A percentile compares a stretch with the other conserved stretches of the same genome.
These are phyloP conservation scores for Zymoseptoria brevis DNA, from an alignment of 2,329 filamentous ascomycete genomes.

Conservation along the genomic window DNA sequence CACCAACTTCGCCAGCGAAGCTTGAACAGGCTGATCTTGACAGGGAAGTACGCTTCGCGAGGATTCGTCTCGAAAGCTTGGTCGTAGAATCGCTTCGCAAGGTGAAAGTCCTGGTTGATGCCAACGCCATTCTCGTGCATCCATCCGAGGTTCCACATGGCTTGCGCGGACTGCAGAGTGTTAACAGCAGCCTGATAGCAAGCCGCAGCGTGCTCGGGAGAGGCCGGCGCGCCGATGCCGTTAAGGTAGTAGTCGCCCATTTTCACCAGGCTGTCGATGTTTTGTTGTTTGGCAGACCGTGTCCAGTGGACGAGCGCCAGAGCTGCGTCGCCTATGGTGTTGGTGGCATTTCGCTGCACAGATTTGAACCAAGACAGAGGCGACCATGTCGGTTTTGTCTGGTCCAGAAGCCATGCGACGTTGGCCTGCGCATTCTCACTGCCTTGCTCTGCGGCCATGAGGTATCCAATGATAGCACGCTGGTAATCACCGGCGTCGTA, in stretches of 20 bases:
- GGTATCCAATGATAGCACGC: slow-evolving; percentile 68
- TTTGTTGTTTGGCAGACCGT: slow-evolving; percentile 82
- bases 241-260: slow-evolving; percentile 94
- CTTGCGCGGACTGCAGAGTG: slow-evolving; percentile 84
- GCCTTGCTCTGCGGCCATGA: slow-evolving; percentile 86
- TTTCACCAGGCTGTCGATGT: slow-evolving; percentile 90
- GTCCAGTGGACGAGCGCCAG: slow-evolving; percentile 91
- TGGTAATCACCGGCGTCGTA: slow-evolving; percentile 73
- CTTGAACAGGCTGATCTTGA: slow-evolving; percentile 80
- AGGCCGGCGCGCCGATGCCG: slow-evolving; percentile 58
- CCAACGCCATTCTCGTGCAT: slow-evolving; percentile 98
- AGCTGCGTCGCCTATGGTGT: slow-evolving; percentile 49
- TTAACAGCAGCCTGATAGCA: slow-evolving; percentile 93
- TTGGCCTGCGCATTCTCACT: slow-evolving; percentile 87
- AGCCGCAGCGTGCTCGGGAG: slow-evolving; percentile 78
- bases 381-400: slow-evolving; percentile 29
- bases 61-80: slow-evolving; percentile 77
- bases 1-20: slow-evolving; percentile 79
- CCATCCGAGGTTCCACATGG: slow-evolving; percentile 95
- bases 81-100: slow-evolving; percentile 95
- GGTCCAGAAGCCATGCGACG: slow-evolving; percentile 77
- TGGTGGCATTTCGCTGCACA: slow-evolving; percentile 14
- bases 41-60: slow-evolving; percentile 82
- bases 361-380: slow-evolving; percentile 12
- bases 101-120: slow-evolving; percentile 88